Conservation (phyloP, 306 rosid species). For the Prosopis cineraria region DNA sequence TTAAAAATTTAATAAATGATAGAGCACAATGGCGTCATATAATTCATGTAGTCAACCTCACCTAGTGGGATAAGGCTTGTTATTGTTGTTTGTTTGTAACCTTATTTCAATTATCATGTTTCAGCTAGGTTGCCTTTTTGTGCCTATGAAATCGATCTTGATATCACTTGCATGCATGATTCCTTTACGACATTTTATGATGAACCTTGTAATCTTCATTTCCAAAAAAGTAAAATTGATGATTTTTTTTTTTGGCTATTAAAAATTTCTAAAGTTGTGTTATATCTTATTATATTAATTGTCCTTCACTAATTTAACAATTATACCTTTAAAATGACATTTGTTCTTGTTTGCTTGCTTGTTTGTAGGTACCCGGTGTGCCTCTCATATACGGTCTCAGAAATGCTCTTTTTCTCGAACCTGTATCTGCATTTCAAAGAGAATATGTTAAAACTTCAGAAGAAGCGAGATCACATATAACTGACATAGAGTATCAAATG, state of each 20-base stretch:
- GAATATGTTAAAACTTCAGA: conserved; percentile 64
- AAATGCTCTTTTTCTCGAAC: conserved; percentile 72
- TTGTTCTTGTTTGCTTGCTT: conserved; percentile 24
- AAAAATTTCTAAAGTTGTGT: neutral
- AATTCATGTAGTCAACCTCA: no score
- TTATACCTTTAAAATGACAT: neutral
- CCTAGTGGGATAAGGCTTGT: no score
- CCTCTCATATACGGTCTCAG: conserved; percentile 72
- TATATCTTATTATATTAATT: neutral
- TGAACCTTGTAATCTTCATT: neutral
- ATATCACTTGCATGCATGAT: neutral
- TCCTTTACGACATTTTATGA: neutral
- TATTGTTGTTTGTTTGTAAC: no score
- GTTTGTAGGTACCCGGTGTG: conserved; percentile 76
- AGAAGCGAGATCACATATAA: conserved; percentile 64
- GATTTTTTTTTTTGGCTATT: neutral
- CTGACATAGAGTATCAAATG: conserved; percentile 45
- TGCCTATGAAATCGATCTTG: neutral
- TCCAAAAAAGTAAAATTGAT: neutral
- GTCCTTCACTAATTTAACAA: neutral
- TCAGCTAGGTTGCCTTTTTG: neutral
- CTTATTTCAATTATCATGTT: neutral
- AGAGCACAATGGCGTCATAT: no score
- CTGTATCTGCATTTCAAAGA: conserved; percentile 61
- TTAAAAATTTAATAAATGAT: no score